Evolutionary conservation across 371 early-diverging fungal genomes (phyloP).

Genomic region (Lichtheimia hyalospora): DNA sequence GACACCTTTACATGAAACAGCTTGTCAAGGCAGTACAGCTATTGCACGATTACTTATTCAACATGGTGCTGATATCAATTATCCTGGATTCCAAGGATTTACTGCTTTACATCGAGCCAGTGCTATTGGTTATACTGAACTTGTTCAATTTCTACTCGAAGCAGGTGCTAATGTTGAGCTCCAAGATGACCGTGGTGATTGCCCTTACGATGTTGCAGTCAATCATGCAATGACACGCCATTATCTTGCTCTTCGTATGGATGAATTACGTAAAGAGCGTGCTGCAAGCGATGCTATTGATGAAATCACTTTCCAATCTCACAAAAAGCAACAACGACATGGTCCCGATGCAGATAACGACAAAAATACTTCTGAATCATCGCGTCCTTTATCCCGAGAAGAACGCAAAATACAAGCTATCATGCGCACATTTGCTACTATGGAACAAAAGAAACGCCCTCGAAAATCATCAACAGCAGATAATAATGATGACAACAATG

Average conservation of each 20-base stretch:
- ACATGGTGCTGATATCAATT: constrained; percentile 72
- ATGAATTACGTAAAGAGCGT: constrained; percentile 41
- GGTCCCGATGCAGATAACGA: constrained; percentile 17
- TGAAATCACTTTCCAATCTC: constrained; percentile 36
- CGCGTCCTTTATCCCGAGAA: constrained; percentile 54
- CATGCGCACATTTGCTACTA: constrained; percentile 50
- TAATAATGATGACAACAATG: constrained; percentile 18
- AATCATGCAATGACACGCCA: constrained; percentile 26
- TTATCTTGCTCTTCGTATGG: constrained; percentile 37
- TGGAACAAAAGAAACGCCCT: constrained; percentile 34
- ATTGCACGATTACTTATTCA: constrained; percentile 67
- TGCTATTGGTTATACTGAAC: constrained; percentile 44
- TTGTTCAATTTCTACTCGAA: constrained; percentile 66
- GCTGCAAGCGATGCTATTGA: constrained; percentile 30
- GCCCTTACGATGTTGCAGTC: constrained; percentile 55
- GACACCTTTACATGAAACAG: constrained; percentile 86
- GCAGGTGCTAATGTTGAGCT: constrained; percentile 63
- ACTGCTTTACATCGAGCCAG: constrained; percentile 82
- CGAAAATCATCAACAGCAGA: constrained; percentile 23
- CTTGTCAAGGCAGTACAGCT: constrained; percentile 61
- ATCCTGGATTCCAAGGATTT: constrained; percentile 53
- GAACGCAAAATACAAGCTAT: constrained; percentile 71
- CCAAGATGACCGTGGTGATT: constrained; percentile 50
- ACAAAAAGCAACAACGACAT: constrained; percentile 33
- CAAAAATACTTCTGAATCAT: constrained; percentile 12